phyloP scores from a whole-genome alignment of 2,329 filamentous ascomycete species.

The Curvularia sp. region DNA sequence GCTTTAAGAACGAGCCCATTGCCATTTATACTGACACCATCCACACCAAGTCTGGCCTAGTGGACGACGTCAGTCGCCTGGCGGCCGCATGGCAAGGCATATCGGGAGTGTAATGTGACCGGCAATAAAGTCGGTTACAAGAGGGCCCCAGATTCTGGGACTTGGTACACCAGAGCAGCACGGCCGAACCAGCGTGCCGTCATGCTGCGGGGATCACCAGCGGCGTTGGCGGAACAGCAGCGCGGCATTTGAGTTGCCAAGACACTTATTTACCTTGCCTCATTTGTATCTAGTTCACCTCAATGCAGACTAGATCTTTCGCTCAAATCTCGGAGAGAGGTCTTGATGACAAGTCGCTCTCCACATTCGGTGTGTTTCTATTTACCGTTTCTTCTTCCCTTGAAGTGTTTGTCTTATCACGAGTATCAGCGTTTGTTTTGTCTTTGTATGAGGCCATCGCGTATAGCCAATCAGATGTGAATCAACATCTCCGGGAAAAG shows the following conservation, averaged over 20 bases:
- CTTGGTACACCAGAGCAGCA: conserved; percentile 13
- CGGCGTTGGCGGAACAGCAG: conserved; percentile 30
- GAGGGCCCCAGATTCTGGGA: conserved; percentile 15
- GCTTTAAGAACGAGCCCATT: conserved; percentile 21
- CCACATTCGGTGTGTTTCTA: conserved; percentile 8
- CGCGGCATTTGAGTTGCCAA: conserved; percentile 34
- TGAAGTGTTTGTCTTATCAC: not conserved
- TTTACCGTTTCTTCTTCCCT: conserved; percentile 17
- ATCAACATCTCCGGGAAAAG: not conserved
- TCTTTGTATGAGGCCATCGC: not conserved
- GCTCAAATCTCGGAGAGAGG: conserved; percentile 13
- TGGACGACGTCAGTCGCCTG: conserved; percentile 17
- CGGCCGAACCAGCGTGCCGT: conserved; percentile 31
- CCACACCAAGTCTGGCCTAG: conserved; percentile 23
- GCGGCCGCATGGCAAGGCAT: conserved; percentile 29
- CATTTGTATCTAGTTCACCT: not conserved
- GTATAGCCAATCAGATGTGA: too few relatives aligned
- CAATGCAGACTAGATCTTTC: conserved; percentile 1
- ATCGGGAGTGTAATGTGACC: conserved; percentile 30
- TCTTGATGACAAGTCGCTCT: conserved; percentile 6
- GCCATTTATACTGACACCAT: conserved; percentile 13
- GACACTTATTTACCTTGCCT: conserved; percentile 6
- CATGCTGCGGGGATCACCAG: conserved; percentile 34
- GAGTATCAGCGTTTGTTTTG: not conserved
- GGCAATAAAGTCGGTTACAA: conserved; percentile 38